phyloP scores from a whole-genome alignment of 2,329 filamentous ascomycete species.

The Malbranchea cinnamomea region DNA sequence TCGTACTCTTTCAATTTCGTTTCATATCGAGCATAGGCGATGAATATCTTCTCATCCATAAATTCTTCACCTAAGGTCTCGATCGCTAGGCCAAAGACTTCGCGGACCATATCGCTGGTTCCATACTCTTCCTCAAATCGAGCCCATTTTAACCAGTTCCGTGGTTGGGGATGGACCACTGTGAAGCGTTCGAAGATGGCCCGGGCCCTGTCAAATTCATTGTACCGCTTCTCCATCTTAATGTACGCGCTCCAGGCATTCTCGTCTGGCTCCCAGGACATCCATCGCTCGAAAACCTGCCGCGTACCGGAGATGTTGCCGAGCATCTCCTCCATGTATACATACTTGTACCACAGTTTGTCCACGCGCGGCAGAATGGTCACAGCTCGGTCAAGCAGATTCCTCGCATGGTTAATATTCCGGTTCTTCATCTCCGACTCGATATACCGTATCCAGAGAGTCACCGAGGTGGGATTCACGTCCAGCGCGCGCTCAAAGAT shows the following conservation, averaged over 20 bases:
- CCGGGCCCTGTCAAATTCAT: constrained; percentile 78
- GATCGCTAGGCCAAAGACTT: constrained; percentile 78
- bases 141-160: constrained; percentile 98
- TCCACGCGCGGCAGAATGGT: constrained; percentile 80
- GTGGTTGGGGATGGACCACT: constrained; percentile 79
- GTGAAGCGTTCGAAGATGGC: constrained; percentile 84
- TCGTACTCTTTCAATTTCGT: constrained; percentile 92
- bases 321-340: constrained; percentile 96
- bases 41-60: constrained; percentile 90
- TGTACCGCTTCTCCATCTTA: constrained; percentile 90
- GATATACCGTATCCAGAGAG: constrained; percentile 83
- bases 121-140: constrained; percentile 94
- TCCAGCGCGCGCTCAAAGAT: constrained; percentile 93
- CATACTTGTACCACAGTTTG: constrained; percentile 99
- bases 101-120: constrained; percentile 77
- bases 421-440: constrained; percentile 91
- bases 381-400: constrained; percentile 87
- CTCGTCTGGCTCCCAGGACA: constrained; percentile 96
- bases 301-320: constrained; percentile 84
- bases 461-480: constrained; percentile 72
- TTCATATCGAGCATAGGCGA: constrained; percentile 89
- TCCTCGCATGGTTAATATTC: constrained; percentile 94
- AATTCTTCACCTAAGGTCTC: constrained; percentile 87
- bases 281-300: constrained; percentile 94
- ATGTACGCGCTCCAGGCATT: constrained; percentile 92